Percentiles rank a stretch among this genome's conserved stretches.
phyloP scores from a whole-genome alignment of 257 asterid genomes.

The Ilex aquifolium region DNA sequence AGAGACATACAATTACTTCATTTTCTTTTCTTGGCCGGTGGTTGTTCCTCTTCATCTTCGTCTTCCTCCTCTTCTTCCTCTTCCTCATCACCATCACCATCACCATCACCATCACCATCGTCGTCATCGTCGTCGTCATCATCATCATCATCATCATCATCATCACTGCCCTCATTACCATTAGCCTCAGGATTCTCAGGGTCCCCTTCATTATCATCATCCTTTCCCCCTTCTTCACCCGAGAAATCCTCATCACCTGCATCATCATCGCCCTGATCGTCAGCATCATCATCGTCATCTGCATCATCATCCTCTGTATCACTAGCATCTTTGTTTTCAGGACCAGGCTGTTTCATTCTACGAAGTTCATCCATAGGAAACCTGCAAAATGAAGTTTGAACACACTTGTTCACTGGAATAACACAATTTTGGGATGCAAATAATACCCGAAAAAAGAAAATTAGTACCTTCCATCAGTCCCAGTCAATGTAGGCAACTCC shows the following conservation, averaged over 20 bases:
- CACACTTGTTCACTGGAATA: neutral
- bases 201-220: slow-evolving; percentile 61
- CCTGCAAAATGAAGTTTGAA: slow-evolving; percentile 23
- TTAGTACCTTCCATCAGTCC: slow-evolving; percentile 40
- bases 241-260: slow-evolving; percentile 84
- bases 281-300: slow-evolving; percentile 49
- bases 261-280: slow-evolving; percentile 43
- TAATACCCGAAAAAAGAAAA: neutral
- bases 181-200: slow-evolving; percentile 53
- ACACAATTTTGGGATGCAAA: neutral
- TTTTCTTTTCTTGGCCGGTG: slow-evolving; percentile 88
- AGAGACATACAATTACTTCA: slow-evolving; percentile 34
- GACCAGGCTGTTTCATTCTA: slow-evolving; percentile 33
- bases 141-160: slow-evolving; percentile 25
- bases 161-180: slow-evolving; percentile 61
- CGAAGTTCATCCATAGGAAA: slow-evolving; percentile 54
- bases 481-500: slow-evolving; percentile 22
- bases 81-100: slow-evolving; percentile 37
- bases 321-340: slow-evolving; percentile 56
- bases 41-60: slow-evolving; percentile 35
- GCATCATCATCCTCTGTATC: slow-evolving; percentile 75
- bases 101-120: slow-evolving; percentile 32
- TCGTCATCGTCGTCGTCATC: slow-evolving; percentile 28
- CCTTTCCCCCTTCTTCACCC: slow-evolving; percentile 69
- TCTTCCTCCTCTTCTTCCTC: slow-evolving; percentile 50